Conservation (phyloP, 1,139 yeast species). For the Candida sanyaensis region DNA sequence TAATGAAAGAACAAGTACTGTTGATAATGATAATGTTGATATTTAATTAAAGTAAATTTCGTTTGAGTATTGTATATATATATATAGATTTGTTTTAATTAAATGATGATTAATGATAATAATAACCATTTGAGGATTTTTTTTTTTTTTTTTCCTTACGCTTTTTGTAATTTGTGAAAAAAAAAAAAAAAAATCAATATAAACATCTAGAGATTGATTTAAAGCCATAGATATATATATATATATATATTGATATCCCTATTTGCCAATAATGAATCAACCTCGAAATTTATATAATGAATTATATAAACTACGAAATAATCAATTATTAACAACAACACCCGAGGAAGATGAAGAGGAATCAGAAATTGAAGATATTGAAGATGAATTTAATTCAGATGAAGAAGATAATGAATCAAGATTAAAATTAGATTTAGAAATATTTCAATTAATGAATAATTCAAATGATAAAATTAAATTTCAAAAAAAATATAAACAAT, state of each 20-base stretch:
- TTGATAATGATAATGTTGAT: slow-evolving; percentile 29
- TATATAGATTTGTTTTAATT: neutral
- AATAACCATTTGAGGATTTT: neutral
- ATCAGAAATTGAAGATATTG: neutral
- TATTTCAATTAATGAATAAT: slow-evolving; percentile 5
- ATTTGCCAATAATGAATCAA: neutral
- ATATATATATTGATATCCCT: neutral
- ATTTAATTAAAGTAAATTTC: neutral
- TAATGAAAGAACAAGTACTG: slow-evolving; percentile 54
- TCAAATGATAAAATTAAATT: neutral
- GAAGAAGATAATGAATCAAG: slow-evolving; percentile 4
- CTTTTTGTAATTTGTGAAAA: neutral
- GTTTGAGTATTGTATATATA: neutral
- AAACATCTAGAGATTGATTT: too few relatives aligned
- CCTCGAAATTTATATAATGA: neutral
- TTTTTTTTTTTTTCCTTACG: too few relatives aligned
- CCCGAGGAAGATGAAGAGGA: neutral
- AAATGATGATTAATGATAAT: too few relatives aligned
- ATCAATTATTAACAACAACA: neutral
- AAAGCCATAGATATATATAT: too few relatives aligned
- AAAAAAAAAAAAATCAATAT: neutral
- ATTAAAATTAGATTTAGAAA: neutral
- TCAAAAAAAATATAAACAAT: slow-evolving; percentile 20
- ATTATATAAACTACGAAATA: neutral
- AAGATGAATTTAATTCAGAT: slow-evolving; percentile 3